These are phyloP conservation scores for Cyamopsis tetragonoloba DNA, from an alignment of 306 rosid species.

Conservation along the genomic window DNA sequence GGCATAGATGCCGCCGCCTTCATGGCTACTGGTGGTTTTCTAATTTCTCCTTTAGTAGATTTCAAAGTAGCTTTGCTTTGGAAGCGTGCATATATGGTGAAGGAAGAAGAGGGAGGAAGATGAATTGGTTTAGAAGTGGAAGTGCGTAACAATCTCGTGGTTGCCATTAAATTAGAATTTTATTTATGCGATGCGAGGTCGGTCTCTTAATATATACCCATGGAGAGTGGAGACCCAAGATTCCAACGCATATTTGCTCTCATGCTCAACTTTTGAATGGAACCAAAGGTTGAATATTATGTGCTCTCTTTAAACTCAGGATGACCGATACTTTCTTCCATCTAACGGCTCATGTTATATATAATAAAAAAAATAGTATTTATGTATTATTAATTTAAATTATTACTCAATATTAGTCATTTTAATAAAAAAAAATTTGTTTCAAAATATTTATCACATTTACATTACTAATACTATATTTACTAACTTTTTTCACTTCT, in stretches of 20 bases:
- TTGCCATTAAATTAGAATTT: conserved; percentile 26
- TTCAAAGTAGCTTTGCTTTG: conserved; percentile 14
- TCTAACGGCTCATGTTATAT: too few relatives aligned
- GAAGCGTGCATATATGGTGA: background rate
- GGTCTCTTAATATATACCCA: conserved; percentile 10
- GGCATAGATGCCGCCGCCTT: conserved; percentile 20
- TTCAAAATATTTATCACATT: too few relatives aligned
- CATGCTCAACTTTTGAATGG: conserved; percentile 24
- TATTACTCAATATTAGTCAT: too few relatives aligned
- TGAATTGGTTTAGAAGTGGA: conserved; percentile 23
- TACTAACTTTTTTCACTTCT: too few relatives aligned
- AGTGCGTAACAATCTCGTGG: conserved; percentile 24
- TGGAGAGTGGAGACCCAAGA: background rate
- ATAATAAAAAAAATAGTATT: too few relatives aligned
- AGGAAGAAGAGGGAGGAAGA: background rate
- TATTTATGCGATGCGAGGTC: background rate
- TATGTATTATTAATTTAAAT: too few relatives aligned
- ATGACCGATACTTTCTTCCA: too few relatives aligned
- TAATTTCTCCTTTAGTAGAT: background rate
- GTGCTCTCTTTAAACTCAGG: too few relatives aligned
- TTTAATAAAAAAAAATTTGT: too few relatives aligned
- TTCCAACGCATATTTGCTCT: conserved; percentile 32
- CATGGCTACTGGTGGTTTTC: background rate
- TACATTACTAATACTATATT: too few relatives aligned
- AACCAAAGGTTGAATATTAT: too few relatives aligned